Evolutionary conservation across 352 stramenopile species (phyloP).

Genomic region (Phytophthora cryptogea): DNA sequence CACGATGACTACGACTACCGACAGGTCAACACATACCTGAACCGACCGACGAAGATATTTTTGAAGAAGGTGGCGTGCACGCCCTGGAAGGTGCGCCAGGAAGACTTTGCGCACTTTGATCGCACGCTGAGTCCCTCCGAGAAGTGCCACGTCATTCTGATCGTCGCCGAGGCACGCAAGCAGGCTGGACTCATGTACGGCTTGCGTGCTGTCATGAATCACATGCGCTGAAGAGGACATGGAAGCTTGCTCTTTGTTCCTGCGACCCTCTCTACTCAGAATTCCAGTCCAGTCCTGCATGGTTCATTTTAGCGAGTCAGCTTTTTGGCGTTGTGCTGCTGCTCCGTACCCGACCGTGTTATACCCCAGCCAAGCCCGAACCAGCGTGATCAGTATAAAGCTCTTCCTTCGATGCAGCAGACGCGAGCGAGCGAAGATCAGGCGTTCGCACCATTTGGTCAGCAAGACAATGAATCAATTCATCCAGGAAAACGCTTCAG

Average conservation of each 20-base stretch:
- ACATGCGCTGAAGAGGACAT: conserved; percentile 68
- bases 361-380: conserved; percentile 11
- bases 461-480: conserved; percentile 36
- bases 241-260: conserved; percentile 18
- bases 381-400: conserved; percentile 27
- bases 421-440: conserved; percentile 29
- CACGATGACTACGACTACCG: conserved; percentile 90
- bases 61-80: conserved; percentile 88
- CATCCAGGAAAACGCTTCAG: conserved; percentile 25
- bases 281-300: conserved; percentile 35
- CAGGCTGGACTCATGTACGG: conserved; percentile 89
- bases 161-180: conserved; percentile 85
- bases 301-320: conserved; percentile 26
- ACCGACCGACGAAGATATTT: conserved; percentile 87
- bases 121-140: conserved; percentile 75
- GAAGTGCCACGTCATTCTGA: conserved; percentile 85
- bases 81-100: conserved; percentile 78
- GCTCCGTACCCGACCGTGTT: conserved; percentile 13
- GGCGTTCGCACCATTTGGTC: conserved; percentile 28
- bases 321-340: conserved; percentile 12
- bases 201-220: conserved; percentile 84
- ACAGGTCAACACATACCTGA: conserved; percentile 82
- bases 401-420: conserved; percentile 39
- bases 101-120: conserved; percentile 89
- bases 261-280: conserved; percentile 17